A percentile compares a stretch with the other conserved stretches of the same genome.
These are phyloP conservation scores for Nicotiana obtusifolia DNA, from an alignment of 257 asterid species.

Conservation along the genomic window DNA sequence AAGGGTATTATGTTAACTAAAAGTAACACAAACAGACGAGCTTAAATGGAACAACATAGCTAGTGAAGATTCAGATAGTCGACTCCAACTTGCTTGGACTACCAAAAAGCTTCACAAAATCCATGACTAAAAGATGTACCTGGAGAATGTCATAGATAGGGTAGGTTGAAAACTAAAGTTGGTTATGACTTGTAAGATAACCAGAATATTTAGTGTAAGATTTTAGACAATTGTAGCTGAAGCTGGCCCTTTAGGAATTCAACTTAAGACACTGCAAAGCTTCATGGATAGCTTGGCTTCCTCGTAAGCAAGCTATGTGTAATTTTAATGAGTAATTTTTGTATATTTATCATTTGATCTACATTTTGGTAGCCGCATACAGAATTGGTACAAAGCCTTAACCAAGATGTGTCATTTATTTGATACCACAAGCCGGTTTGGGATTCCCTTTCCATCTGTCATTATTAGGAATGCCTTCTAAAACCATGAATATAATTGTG, in stretches of 20 bases:
- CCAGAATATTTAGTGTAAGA: not conserved
- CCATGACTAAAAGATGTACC: too few species aligned
- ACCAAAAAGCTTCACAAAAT: not conserved
- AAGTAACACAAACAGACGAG: too few species aligned
- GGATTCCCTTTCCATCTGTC: too few species aligned
- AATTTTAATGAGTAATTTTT: too few species aligned
- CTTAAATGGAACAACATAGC: not conserved
- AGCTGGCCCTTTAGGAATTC: not conserved
- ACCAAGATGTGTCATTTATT: too few species aligned
- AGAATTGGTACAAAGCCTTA: too few species aligned
- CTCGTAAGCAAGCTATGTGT: not conserved
- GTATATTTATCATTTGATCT: not conserved
- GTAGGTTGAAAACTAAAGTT: not conserved
- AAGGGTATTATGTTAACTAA: constrained; percentile 53
- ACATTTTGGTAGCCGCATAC: too few species aligned
- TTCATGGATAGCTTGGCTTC: not conserved
- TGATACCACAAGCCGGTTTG: too few species aligned
- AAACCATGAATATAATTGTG: too few species aligned
- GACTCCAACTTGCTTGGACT: not conserved
- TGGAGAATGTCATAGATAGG: too few species aligned
- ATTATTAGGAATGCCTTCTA: too few species aligned
- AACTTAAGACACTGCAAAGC: not conserved
- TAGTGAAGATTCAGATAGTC: not conserved
- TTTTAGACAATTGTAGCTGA: not conserved
- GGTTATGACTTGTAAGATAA: not conserved